Evolutionary conservation across 306 rosid genomes (phyloP), one percentile per base, ranked within the genome.

Genomic region (Sindora glabra): DNA sequence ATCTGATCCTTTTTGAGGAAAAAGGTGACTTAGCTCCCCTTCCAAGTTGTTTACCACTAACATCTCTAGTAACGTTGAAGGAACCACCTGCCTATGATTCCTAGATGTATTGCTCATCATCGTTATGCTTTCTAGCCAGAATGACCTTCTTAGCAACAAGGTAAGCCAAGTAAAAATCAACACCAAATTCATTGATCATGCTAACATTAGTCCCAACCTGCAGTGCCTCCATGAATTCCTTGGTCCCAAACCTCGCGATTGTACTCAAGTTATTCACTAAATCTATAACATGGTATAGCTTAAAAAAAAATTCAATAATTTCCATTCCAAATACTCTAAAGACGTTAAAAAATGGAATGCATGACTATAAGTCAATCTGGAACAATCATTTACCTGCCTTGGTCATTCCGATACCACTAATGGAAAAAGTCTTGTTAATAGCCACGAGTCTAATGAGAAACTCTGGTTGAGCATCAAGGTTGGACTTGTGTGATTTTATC

Each of bases 1-100:
- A 85, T 88, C 92, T 85, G 94, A 16, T 85, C 94, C 67, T 85
- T 89, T 60, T 85, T 85, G 16, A 85, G 86, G 80, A 74, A 81
- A 2, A 85, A 86, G 8, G 88, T 85, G 19, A 85, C 80, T 85
- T 81, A 7, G 94, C 82, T 5, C 94, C 94, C 19, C 94, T 74
- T 9, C 94, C 94, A 1, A 85, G 89, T 62, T 77, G 89, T 34
- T 85, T 84, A 0, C 86, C 94, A 2, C 30, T 37, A 1, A 75
- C 77, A 48, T 85, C 92, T 75, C 88, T 81, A 0, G 92, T 85
- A 18, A 85, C 78, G 0, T 81, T 85, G 61, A 85, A 85, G 1
- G 92, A 85, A 2, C 92, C 91, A 67, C 91, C 91, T 6, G 91
- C 91, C 23, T 84, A 85, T 0, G 91, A 84, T 30, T 85, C 87